phyloP scores from a whole-genome alignment of 345 rosid genomes.

The Draba incana region DNA sequence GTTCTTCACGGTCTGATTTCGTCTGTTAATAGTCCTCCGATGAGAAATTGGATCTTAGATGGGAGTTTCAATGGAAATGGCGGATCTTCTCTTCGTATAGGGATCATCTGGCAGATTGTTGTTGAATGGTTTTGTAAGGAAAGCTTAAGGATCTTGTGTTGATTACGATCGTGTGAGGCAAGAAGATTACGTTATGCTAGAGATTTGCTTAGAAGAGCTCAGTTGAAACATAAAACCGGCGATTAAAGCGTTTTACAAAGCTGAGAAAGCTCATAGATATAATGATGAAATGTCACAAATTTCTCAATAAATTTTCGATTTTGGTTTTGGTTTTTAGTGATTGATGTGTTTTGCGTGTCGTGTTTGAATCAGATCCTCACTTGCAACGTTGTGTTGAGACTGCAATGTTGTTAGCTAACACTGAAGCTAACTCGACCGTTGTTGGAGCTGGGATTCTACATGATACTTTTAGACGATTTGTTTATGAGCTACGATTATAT shows the following conservation, averaged over 20 bases:
- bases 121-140: constrained; percentile 73
- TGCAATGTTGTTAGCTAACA: constrained; percentile 77
- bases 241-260: constrained; percentile 80
- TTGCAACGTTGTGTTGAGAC: constrained; percentile 97
- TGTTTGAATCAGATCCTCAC: constrained; percentile 65
- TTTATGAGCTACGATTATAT: constrained; percentile 72
- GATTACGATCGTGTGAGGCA: constrained; percentile 59
- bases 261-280: constrained; percentile 89
- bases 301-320: constrained; percentile 11
- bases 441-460: constrained; percentile 96
- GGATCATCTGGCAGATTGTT: constrained; percentile 55
- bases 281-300: neutral
- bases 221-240: constrained; percentile 66
- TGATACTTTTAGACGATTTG: constrained; percentile 88
- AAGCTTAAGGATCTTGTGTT: constrained; percentile 73
- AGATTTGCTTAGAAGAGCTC: constrained; percentile 70
- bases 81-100: too few relatives aligned
- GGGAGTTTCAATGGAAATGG: too few relatives aligned
- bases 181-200: constrained; percentile 56
- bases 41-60: constrained; percentile 52
- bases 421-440: constrained; percentile 81
- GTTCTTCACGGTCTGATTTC: constrained; percentile 80
- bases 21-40: constrained; percentile 68
- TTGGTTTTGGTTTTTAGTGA: constrained; percentile 21
- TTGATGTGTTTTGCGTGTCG: too few relatives aligned